Conservation (phyloP, 345 rosid species). For the Corchorus capsularis region DNA sequence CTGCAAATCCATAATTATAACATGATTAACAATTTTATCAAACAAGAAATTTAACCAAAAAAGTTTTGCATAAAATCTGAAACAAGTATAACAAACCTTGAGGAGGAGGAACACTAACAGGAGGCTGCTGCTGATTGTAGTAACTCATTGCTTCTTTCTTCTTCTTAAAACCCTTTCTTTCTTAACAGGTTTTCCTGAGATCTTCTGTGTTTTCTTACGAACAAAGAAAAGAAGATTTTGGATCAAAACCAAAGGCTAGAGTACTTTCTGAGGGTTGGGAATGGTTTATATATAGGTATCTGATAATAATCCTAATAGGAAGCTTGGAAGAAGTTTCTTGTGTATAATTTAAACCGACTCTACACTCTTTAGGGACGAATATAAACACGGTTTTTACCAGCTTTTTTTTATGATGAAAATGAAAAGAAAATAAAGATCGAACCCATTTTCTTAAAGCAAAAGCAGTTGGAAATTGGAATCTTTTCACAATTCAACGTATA, state of each 20-base stretch:
- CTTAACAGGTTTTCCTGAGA: background rate
- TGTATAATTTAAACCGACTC: background rate
- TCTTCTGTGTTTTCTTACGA: background rate
- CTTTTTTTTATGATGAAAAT: background rate
- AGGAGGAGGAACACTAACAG: constrained; percentile 54
- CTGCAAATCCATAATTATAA: constrained; percentile 22
- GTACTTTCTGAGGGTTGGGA: background rate
- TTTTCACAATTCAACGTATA: background rate
- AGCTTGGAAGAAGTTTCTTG: constrained; percentile 1
- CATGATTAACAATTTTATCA: background rate
- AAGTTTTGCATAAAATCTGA: background rate
- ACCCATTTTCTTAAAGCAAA: too few relatives aligned
- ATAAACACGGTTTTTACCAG: background rate
- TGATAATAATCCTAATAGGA: background rate
- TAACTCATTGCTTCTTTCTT: constrained; percentile 36
- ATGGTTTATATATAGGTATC: background rate
- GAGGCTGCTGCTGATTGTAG: constrained; percentile 48
- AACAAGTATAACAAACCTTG: constrained; percentile 30
- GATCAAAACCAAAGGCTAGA: background rate
- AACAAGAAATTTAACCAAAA: background rate
- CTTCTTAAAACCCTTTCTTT: background rate
- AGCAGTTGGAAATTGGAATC: background rate
- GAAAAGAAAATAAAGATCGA: background rate
- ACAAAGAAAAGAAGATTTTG: background rate
- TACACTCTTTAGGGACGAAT: background rate